Evolutionary conservation across 169 alveolate genomes (phyloP).

Genomic region (Plasmodium vivax): DNA sequence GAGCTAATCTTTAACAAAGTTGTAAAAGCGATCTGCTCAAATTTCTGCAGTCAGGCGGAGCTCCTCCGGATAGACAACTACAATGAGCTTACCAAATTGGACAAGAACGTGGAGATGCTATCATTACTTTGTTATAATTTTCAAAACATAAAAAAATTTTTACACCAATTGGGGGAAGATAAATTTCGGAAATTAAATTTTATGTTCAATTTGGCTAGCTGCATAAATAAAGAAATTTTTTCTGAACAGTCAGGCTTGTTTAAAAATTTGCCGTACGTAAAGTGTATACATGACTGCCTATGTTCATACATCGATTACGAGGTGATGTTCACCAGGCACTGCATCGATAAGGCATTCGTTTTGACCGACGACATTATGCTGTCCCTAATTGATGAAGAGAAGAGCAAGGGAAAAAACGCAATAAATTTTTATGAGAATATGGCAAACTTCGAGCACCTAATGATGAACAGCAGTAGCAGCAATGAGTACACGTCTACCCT

Average conservation of each 20-base stretch:
- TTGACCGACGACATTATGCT: slow-evolving; percentile 69
- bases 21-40: slow-evolving; percentile 5
- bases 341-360: slow-evolving; percentile 62
- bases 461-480: not conserved
- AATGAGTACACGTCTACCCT: slow-evolving; percentile 63
- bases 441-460: not conserved
- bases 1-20: slow-evolving; percentile 41
- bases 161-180: slow-evolving; percentile 3
- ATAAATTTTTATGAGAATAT: not conserved
- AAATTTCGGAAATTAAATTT: slow-evolving; percentile 14
- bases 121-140: slow-evolving; percentile 61
- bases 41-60: slow-evolving; percentile 1
- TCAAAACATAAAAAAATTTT: slow-evolving; percentile 32
- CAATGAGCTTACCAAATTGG: slow-evolving; percentile 64
- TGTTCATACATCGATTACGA: slow-evolving; percentile 62
- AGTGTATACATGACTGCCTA: slow-evolving; percentile 30
- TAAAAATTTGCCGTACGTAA: slow-evolving; percentile 58
- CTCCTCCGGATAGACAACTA: slow-evolving; percentile 8
- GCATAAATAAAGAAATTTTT: slow-evolving; percentile 49
- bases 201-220: slow-evolving; percentile 18
- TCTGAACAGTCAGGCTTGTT: slow-evolving; percentile 26
- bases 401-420: not conserved
- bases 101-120: slow-evolving; percentile 58
- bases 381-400: slow-evolving; percentile 30
- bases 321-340: slow-evolving; percentile 16